phyloP scores from a whole-genome alignment of 2,329 filamentous ascomycete species.

The Kalaharituber pfeilii region DNA sequence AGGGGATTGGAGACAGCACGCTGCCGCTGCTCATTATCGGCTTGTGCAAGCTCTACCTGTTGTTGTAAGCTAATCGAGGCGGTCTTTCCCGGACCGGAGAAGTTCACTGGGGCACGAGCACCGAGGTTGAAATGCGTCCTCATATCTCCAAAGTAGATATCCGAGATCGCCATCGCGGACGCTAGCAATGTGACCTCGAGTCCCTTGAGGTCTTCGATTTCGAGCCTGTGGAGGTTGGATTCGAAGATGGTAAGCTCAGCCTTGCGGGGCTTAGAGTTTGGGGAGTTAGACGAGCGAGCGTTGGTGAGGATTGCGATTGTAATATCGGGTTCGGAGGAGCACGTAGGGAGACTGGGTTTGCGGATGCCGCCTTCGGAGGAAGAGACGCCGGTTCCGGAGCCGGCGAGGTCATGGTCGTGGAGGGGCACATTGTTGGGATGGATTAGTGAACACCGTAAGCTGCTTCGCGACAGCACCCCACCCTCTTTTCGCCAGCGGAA shows the following conservation, averaged over 20 bases:
- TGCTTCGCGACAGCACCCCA: constrained; percentile 18
- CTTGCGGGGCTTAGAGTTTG: constrained; percentile 39
- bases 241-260: constrained; percentile 76
- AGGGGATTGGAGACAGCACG: constrained; percentile 7
- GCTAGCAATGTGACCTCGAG: constrained; percentile 64
- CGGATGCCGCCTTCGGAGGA: neutral
- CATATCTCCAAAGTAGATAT: constrained; percentile 46
- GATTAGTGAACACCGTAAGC: constrained; percentile 20
- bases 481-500: constrained; percentile 23
- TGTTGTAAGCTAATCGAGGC: constrained; percentile 34
- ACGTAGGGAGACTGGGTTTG: neutral
- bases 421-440: constrained; percentile 16
- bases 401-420: constrained; percentile 1
- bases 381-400: constrained; percentile 1
- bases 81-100: constrained; percentile 17
- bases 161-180: constrained; percentile 45
- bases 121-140: constrained; percentile 64
- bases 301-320: constrained; percentile 62
- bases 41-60: constrained; percentile 20
- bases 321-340: constrained; percentile 80
- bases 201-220: constrained; percentile 86
- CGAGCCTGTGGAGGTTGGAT: constrained; percentile 74
- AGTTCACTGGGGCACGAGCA: constrained; percentile 25
- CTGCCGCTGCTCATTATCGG: constrained; percentile 15
- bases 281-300: constrained; percentile 17